These are phyloP conservation scores for Infundibulicybe gibba DNA, from an alignment of 768 basidiomycete species.

Conservation along the genomic window DNA sequence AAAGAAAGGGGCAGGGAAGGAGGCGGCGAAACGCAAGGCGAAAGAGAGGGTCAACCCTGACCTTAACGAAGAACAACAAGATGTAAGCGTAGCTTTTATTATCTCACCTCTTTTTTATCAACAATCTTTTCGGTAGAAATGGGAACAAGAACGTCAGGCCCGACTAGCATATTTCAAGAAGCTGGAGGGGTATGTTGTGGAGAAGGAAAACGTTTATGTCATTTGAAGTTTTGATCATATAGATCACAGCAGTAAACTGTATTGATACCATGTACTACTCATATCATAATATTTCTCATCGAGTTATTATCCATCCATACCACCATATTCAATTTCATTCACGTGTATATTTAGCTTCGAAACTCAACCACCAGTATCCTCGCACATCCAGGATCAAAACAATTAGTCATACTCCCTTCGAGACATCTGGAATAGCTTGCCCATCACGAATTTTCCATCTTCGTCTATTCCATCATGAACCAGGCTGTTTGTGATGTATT, in stretches of 20 bases:
- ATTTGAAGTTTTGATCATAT: constrained; percentile 29
- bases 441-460: constrained; percentile 37
- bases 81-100: constrained; percentile 9
- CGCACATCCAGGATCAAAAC: neutral
- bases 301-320: neutral
- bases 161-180: constrained; percentile 52
- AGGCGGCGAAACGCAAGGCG: constrained; percentile 2
- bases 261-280: neutral
- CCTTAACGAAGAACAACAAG: constrained; percentile 8
- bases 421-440: constrained; percentile 39
- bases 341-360: too few species aligned
- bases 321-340: neutral
- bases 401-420: constrained; percentile 37
- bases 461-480: constrained; percentile 38
- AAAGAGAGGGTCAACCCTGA: constrained; percentile 1
- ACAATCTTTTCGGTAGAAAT: constrained; percentile 21
- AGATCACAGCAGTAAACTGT: neutral
- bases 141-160: constrained; percentile 43
- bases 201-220: constrained; percentile 57
- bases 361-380: too few species aligned
- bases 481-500: constrained; percentile 50
- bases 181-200: constrained; percentile 47
- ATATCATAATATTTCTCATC: constrained; percentile 1
- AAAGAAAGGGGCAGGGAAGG: constrained; percentile 7
- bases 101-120: too few species aligned